Percentiles rank a stretch among this genome's conserved stretches.
phyloP scores from a whole-genome alignment of 73 alveolate species.

The Vitrella brassicaformis region DNA sequence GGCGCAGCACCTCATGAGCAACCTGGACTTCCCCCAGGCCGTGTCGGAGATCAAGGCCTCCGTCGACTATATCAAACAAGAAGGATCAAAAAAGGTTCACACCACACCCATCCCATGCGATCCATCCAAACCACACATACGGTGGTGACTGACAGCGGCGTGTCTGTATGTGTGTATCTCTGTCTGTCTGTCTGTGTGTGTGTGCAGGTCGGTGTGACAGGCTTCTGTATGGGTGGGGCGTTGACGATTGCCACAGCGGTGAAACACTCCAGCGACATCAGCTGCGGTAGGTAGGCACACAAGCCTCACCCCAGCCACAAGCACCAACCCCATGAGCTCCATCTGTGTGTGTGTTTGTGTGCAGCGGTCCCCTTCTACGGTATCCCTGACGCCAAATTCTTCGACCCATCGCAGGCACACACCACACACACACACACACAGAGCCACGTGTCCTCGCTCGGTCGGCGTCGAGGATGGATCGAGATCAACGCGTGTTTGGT shows the following conservation, averaged over 20 bases:
- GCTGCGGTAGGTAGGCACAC: background rate
- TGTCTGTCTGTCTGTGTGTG: background rate
- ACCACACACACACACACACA: background rate
- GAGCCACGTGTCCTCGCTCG: background rate
- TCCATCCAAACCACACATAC: too few relatives aligned
- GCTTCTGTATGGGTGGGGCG: slow-evolving; percentile 25
- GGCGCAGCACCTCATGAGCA: slow-evolving; percentile 2
- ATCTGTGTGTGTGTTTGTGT: background rate
- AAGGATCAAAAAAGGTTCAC: background rate
- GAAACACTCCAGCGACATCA: background rate
- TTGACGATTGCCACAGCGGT: slow-evolving; percentile 6
- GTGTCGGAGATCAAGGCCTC: background rate
- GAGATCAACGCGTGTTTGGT: background rate
- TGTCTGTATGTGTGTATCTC: background rate
- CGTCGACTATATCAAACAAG: background rate
- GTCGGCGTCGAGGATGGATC: background rate
- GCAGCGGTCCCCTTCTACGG: slow-evolving; percentile 6
- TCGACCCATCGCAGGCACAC: background rate
- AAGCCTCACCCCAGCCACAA: background rate
- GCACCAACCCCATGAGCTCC: background rate
- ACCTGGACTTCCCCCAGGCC: slow-evolving; percentile 1
- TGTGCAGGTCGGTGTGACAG: slow-evolving; percentile 1
- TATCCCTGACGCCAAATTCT: background rate
- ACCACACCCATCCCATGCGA: too few relatives aligned
- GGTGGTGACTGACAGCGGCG: too few relatives aligned